These are phyloP conservation scores for Kazachstania psychrophila DNA, from an alignment of 805 yeast species.

Conservation along the genomic window DNA sequence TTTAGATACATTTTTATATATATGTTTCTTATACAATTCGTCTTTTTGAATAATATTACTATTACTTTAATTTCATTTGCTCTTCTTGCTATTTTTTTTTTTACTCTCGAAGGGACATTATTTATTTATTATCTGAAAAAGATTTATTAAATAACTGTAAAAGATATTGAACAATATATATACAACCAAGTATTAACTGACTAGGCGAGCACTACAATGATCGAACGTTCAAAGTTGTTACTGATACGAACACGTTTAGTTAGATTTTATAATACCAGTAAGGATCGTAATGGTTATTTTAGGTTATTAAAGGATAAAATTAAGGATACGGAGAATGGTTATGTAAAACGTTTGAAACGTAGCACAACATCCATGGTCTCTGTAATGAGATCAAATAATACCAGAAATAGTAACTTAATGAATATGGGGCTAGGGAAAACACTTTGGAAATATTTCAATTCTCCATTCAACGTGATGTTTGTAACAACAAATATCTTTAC, in stretches of 20 bases:
- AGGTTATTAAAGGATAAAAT: not conserved
- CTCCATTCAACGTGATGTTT: slow-evolving; percentile 33
- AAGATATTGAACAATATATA: no score
- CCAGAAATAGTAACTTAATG: not conserved
- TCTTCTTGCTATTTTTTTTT: no score
- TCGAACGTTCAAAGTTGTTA: not conserved
- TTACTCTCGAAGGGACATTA: no score
- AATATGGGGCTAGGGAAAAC: slow-evolving; percentile 4
- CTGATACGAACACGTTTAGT: not conserved
- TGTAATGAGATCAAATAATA: not conserved
- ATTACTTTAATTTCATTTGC: no score
- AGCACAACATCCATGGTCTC: slow-evolving; percentile 2
- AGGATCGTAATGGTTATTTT: not conserved
- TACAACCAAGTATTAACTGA: no score
- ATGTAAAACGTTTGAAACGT: not conserved
- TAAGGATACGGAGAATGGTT: not conserved
- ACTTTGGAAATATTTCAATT: slow-evolving; percentile 33
- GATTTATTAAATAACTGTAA: no score
- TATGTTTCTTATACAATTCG: no score
- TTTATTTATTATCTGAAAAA: no score
- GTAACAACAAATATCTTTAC: slow-evolving; percentile 31
- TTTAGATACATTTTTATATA: no score
- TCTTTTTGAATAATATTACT: no score
- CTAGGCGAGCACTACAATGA: no score
- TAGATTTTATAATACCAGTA: slow-evolving; percentile 1